Conservation (phyloP, 371 early-diverging fungal species). For the Batrachochytrium dendrobatidis region DNA sequence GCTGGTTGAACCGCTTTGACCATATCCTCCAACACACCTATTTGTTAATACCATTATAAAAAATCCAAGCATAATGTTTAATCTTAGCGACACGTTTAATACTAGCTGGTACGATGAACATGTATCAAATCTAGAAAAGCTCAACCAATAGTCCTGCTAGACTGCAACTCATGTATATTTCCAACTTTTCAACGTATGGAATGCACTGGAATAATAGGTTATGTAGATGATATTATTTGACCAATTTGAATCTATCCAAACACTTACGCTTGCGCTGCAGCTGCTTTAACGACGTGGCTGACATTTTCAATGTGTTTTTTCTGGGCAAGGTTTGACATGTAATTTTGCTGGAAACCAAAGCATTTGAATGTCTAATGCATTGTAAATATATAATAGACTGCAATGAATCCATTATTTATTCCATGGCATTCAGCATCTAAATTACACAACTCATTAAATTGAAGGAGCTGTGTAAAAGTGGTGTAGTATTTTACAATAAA, state of each 20-base stretch:
- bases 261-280: conserved; percentile 1
- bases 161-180: no score
- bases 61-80: not conserved
- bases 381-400: no score
- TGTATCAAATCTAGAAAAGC: not conserved
- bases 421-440: no score
- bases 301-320: no score
- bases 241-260: not conserved
- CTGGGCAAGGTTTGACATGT: no score
- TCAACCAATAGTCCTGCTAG: not conserved
- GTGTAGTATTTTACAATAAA: no score
- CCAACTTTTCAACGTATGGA: no score
- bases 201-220: not conserved
- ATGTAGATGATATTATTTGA: not conserved
- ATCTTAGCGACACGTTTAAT: not conserved
- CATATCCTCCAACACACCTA: conserved; percentile 49
- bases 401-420: no score
- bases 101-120: not conserved
- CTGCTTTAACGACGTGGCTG: not conserved
- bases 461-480: no score
- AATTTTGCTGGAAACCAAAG: no score
- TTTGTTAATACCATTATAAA: not conserved
- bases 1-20: conserved; percentile 44
- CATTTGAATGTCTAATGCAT: no score
- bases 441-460: no score